Base-by-base conservation (phyloP, 257 asterid genomes). In the Paraleonurus japonicus region DNA sequence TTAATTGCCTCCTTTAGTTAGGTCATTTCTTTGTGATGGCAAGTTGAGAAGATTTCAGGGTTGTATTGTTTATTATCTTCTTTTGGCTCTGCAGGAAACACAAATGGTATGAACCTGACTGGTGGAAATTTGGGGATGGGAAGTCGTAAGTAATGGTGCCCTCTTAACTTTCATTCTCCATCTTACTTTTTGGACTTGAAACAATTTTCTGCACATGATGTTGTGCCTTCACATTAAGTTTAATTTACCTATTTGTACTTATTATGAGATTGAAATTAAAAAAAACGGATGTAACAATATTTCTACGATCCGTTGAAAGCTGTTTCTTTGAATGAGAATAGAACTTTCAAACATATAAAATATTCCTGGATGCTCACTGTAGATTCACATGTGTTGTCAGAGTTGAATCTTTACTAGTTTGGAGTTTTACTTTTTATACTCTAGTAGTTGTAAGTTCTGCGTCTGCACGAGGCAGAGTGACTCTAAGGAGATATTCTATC, bases 81-180 rank as follows among this genome's bases (percentile, higher is more conserved):
- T 7, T 61, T 33, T 35, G 62, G 59, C 65, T 79, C 33, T 69
- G 60, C 86, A 92, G 98, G 88, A 79, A 75, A 69, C 80, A 85
- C 47, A 92, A 83, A 85, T 92, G 98, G 98, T 88, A 88, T 62
- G 98, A 92, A 78, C 96, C 96, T 7, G 98, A 92, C 65, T 92
- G 96, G 96, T 92, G 98, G 98, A 92, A 92, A 81, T 92, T 92
- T 70, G 96, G 98, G 58, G 98, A 92, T 76, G 89, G 95, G 50
- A 92, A 92, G 81, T 83, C 93, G 98, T 88, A 85, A 88, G 98
- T 85, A 41, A 58, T 65, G 11, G 64, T 47, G 43, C 50, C 32
- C 32, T 59, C 17, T 77, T 58, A 35, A 65, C 23, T 61, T 78
- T 41, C 2, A 1, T 64, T 51, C 67, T 50, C 19, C 71, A 15